These are phyloP conservation scores for Hemileia vastatrix DNA, from an alignment of 1,284 basidiomycete genomes.

Conservation along the genomic window DNA sequence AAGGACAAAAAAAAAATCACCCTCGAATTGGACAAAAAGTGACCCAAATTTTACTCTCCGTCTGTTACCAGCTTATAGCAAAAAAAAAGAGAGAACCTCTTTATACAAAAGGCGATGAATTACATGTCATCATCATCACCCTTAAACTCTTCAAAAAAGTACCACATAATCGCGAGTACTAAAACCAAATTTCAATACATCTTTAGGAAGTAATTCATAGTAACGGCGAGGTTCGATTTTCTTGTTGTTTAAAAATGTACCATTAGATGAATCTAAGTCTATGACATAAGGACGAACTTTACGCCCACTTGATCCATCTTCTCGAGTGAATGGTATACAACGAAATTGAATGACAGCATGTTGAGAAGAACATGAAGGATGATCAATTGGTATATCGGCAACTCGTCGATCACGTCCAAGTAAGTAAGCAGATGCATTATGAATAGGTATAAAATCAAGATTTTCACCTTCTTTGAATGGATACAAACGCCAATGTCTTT, in stretches of 20 bases:
- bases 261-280: slow-evolving; percentile 93
- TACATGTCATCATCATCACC: slow-evolving; percentile 82
- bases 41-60: too few species aligned
- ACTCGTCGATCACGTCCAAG: slow-evolving; percentile 80
- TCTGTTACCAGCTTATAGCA: too few species aligned
- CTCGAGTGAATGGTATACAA: slow-evolving; percentile 64
- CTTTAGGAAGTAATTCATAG: slow-evolving; percentile 78
- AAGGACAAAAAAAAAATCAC: too few species aligned
- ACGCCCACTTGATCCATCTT: slow-evolving; percentile 63
- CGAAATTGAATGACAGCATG: slow-evolving; percentile 95
- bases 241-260: slow-evolving; percentile 79
- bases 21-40: too few species aligned
- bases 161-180: too few species aligned
- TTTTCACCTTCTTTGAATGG: slow-evolving; percentile 93
- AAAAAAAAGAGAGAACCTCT: too few species aligned
- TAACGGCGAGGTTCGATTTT: slow-evolving; percentile 75
- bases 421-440: slow-evolving; percentile 85
- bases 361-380: slow-evolving; percentile 96
- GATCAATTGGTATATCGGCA: slow-evolving; percentile 80
- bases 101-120: too few species aligned
- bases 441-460: slow-evolving; percentile 81
- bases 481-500: slow-evolving; percentile 89
- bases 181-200: too few species aligned
- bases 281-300: slow-evolving; percentile 86
- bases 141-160: too few species aligned